Percentiles rank a stretch among this genome's conserved stretches.
These are phyloP conservation scores for Protomyces pachydermus DNA, from an alignment of 1,139 yeast species.

Conservation along the genomic window DNA sequence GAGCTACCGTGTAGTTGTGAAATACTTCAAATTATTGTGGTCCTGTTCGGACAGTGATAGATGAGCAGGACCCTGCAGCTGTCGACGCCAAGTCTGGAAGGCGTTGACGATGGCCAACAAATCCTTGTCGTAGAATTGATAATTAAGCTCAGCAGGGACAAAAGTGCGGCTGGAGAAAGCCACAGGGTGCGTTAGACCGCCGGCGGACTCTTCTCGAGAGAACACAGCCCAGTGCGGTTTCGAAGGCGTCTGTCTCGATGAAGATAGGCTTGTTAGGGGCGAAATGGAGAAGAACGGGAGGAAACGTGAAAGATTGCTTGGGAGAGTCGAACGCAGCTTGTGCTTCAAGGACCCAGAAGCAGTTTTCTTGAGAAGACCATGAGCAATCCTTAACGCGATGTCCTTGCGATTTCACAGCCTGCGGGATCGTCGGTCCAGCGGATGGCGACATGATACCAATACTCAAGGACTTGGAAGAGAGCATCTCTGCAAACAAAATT, in stretches of 20 bases:
- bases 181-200: neutral
- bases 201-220: constrained; percentile 1
- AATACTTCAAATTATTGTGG: neutral
- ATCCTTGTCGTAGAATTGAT: neutral
- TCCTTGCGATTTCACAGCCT: too few relatives aligned
- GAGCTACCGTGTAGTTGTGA: neutral
- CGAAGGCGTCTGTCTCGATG: constrained; percentile 23
- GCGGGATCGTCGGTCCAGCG: too few relatives aligned
- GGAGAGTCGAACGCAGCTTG: neutral
- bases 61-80: neutral
- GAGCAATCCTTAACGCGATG: too few relatives aligned
- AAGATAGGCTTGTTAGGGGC: neutral
- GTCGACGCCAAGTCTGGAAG: neutral
- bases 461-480: too few relatives aligned
- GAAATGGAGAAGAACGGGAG: constrained; percentile 9
- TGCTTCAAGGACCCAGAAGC: too few relatives aligned
- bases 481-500: too few relatives aligned
- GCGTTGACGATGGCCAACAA: neutral
- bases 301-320: neutral
- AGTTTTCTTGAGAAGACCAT: too few relatives aligned
- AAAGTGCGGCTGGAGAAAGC: neutral
- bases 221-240: constrained; percentile 8
- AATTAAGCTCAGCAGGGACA: constrained; percentile 9
- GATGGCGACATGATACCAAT: too few relatives aligned
- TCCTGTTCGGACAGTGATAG: neutral